Evolutionary conservation across 192 early-diverging fungal genomes (phyloP).

Genomic region (Rhizophagus clarus): DNA sequence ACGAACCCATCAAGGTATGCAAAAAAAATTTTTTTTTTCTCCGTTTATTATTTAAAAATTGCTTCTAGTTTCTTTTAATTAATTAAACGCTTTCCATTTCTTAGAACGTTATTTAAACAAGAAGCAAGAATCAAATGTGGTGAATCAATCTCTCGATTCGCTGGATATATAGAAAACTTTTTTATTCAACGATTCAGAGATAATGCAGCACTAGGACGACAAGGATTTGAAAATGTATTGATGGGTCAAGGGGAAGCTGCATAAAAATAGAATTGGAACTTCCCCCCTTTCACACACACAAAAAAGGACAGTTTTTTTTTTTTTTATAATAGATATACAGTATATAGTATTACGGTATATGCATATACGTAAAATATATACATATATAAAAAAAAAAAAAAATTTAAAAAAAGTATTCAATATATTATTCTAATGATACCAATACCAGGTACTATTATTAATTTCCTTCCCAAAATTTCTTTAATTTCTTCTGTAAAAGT

Average conservation of each 20-base stretch:
- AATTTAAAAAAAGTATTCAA: too few species aligned
- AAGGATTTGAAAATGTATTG: constrained; percentile 85
- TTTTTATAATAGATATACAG: background rate
- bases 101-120: constrained; percentile 75
- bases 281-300: background rate
- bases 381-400: too few species aligned
- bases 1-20: constrained; percentile 46
- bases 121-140: constrained; percentile 82
- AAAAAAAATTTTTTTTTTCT: background rate
- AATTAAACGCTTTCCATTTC: constrained; percentile 4
- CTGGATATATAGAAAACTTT: constrained; percentile 81
- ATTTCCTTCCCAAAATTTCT: background rate
- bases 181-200: constrained; percentile 84
- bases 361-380: too few species aligned
- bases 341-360: background rate
- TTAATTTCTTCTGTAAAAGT: background rate
- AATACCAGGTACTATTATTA: background rate
- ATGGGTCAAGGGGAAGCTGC: background rate
- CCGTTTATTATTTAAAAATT: too few species aligned
- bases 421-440: too few species aligned
- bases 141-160: constrained; percentile 66
- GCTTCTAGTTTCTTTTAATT: background rate
- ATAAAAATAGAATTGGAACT: background rate
- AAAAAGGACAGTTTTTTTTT: background rate
- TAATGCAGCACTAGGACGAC: constrained; percentile 83